Percentiles rank a stretch among this genome's conserved stretches.
These are phyloP conservation scores for Barnettozyma vustinii DNA, from an alignment of 805 yeast species.

Conservation along the genomic window DNA sequence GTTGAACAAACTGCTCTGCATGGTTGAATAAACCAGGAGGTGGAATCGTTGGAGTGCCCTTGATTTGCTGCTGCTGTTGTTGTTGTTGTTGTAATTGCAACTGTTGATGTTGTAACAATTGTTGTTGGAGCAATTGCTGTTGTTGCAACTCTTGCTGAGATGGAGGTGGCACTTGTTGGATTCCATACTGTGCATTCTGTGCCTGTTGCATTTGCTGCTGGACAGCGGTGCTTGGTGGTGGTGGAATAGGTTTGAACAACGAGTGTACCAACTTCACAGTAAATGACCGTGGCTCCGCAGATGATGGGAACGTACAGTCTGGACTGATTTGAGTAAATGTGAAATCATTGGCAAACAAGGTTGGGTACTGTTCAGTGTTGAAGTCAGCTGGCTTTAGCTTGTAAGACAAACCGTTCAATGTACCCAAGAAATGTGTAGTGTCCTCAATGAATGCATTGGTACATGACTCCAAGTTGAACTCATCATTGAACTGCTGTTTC, in stretches of 20 bases:
- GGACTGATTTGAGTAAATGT: background rate
- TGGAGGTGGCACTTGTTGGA: constrained; percentile 14
- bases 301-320: constrained; percentile 1
- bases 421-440: constrained; percentile 37
- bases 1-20: constrained; percentile 12
- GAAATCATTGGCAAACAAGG: constrained; percentile 43
- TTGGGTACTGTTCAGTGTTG: constrained; percentile 29
- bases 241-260: constrained; percentile 28
- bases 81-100: constrained; percentile 25
- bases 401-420: constrained; percentile 30
- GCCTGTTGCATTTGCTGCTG: constrained; percentile 11
- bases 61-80: constrained; percentile 8
- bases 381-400: constrained; percentile 32
- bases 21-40: constrained; percentile 62
- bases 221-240: constrained; percentile 4
- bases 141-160: constrained; percentile 11
- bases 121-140: constrained; percentile 26
- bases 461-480: constrained; percentile 36
- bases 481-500: constrained; percentile 21
- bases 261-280: constrained; percentile 31
- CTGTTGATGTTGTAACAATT: constrained; percentile 24
- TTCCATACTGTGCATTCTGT: constrained; percentile 20
- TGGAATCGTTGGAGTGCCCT: constrained; percentile 34
- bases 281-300: constrained; percentile 25
- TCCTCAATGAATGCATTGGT: constrained; percentile 45